phyloP scores from a whole-genome alignment of 2,329 filamentous ascomycete genomes.

The Diaporthe humulicola region DNA sequence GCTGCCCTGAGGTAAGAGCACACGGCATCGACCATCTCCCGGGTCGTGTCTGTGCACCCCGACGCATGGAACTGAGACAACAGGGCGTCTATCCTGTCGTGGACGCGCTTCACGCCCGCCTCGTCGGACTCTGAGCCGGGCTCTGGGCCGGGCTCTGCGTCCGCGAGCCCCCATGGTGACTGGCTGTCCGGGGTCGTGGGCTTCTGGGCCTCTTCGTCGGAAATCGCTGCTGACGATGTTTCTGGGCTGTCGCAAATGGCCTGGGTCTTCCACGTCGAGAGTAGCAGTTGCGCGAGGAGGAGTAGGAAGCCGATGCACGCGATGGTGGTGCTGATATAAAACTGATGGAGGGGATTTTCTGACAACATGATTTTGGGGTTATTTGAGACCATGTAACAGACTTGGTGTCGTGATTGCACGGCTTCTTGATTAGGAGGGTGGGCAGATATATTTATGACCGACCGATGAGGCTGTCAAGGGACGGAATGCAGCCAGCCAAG shows the following conservation, averaged over 20 bases:
- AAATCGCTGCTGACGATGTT: not conserved
- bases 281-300: not conserved
- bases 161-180: not conserved
- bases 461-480: not conserved
- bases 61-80: not conserved
- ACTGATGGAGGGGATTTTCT: not conserved
- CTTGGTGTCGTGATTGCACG: not conserved
- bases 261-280: not conserved
- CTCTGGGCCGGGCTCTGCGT: not conserved
- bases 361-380: not conserved
- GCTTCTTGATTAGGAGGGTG: not conserved
- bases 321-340: not conserved
- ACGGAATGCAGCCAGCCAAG: not conserved
- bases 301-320: not conserved
- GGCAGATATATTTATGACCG: not conserved
- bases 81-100: not conserved
- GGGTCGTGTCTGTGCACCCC: not conserved
- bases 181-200: not conserved
- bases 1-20: not conserved
- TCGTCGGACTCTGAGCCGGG: no score
- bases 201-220: not conserved
- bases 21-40: not conserved
- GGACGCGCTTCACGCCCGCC: no score
- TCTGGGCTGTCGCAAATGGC: not conserved
- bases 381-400: not conserved